Percentiles rank a stretch among this genome's conserved stretches.
Evolutionary conservation across 2,329 filamentous ascomycete species (phyloP).

Genomic region (Aspergillus luchuensis): DNA sequence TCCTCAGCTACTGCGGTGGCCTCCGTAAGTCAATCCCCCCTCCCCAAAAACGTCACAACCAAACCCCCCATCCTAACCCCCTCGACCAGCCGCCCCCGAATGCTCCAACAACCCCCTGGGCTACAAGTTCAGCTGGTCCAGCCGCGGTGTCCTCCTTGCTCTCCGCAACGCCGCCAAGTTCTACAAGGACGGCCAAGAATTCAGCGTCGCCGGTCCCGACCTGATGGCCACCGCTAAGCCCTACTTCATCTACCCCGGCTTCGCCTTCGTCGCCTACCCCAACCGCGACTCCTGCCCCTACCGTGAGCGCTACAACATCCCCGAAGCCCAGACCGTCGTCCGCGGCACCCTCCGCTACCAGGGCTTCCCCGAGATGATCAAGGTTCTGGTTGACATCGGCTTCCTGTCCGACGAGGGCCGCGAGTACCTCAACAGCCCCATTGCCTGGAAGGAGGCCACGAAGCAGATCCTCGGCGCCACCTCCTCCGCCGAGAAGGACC

Average conservation of each 20-base stretch:
- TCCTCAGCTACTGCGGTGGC: slow-evolving; percentile 84
- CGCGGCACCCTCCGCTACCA: slow-evolving; percentile 43
- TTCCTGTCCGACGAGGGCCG: slow-evolving; percentile 75
- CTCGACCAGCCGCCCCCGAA: slow-evolving; percentile 59
- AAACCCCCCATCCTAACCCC: not conserved
- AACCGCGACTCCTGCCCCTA: slow-evolving; percentile 90
- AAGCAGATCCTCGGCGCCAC: slow-evolving; percentile 71
- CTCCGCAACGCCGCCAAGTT: slow-evolving; percentile 82
- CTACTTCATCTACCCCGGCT: slow-evolving; percentile 87
- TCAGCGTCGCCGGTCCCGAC: slow-evolving; percentile 65
- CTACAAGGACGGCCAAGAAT: slow-evolving; percentile 76
- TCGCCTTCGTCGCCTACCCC: slow-evolving; percentile 86
- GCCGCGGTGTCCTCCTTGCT: slow-evolving; percentile 83
- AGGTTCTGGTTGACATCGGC: slow-evolving; percentile 82
- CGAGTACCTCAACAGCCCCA: slow-evolving; percentile 65
- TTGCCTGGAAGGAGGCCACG: slow-evolving; percentile 83
- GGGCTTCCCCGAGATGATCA: slow-evolving; percentile 73
- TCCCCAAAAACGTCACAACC: no score
- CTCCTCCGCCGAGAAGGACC: slow-evolving; percentile 67
- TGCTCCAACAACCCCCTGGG: slow-evolving; percentile 84
- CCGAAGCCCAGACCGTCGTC: slow-evolving; percentile 85
- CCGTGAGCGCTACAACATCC: slow-evolving; percentile 86
- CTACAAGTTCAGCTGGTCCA: slow-evolving; percentile 86
- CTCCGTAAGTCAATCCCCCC: slow-evolving; percentile 45
- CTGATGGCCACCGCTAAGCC: slow-evolving; percentile 88